Conservation (phyloP, 1,139 yeast genomes). For the Scheffersomyces insectosa region DNA sequence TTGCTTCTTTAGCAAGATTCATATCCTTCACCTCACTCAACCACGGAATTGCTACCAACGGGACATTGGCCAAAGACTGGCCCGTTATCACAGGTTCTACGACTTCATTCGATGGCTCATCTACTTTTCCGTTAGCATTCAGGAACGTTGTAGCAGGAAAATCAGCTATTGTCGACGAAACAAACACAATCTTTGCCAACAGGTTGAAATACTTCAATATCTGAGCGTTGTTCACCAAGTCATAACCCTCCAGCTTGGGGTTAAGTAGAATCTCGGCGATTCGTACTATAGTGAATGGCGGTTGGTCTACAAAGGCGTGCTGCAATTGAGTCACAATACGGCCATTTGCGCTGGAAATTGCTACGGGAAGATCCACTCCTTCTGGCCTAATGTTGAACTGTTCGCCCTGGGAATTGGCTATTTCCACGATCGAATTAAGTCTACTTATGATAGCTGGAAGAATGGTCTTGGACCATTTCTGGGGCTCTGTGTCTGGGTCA, state of each 20-base stretch:
- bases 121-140: conserved; percentile 1
- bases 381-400: conserved; percentile 11
- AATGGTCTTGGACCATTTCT: conserved; percentile 8
- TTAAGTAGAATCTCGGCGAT: conserved; percentile 51
- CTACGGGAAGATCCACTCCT: conserved; percentile 16
- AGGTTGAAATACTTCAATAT: conserved; percentile 33
- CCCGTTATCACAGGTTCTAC: conserved; percentile 8
- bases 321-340: conserved; percentile 21
- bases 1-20: no score
- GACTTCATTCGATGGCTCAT: conserved; percentile 1
- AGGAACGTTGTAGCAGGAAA: conserved; percentile 21
- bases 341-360: conserved; percentile 12
- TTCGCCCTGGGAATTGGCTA: conserved; percentile 12
- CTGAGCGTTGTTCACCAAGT: conserved; percentile 22
- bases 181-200: conserved; percentile 26
- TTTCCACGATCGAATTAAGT: conserved; percentile 6
- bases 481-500: conserved; percentile 4
- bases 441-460: conserved; percentile 13
- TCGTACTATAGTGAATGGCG: conserved; percentile 63
- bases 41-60: conserved; percentile 50
- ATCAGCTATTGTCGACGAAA: conserved; percentile 28
- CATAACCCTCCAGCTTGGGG: conserved; percentile 38
- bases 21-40: conserved; percentile 26
- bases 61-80: conserved; percentile 11
- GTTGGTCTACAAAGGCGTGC: conserved; percentile 30